phyloP scores from a whole-genome alignment of 2,329 filamentous ascomycete species.

The Didymella arachidicola region DNA sequence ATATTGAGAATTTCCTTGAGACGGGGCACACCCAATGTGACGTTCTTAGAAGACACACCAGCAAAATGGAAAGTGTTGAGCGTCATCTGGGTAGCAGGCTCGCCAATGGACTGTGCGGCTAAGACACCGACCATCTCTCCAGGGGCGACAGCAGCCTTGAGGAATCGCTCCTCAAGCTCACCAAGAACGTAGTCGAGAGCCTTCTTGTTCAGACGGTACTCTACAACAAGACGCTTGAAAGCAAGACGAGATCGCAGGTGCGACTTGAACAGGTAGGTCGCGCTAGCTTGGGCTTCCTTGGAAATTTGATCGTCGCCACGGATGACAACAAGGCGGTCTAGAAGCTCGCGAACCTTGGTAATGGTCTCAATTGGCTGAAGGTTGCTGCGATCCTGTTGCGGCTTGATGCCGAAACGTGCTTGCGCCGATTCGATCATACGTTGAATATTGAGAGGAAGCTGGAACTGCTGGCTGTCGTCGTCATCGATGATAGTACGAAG shows the following conservation, averaged over 20 bases:
- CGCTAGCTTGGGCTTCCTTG: constrained; percentile 82
- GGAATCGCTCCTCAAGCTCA: constrained; percentile 88
- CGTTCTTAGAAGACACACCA: constrained; percentile 99
- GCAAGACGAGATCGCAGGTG: constrained; percentile 87
- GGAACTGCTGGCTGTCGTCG: constrained; percentile 84
- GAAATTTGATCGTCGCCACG: constrained; percentile 85
- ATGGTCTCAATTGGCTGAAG: constrained; percentile 88
- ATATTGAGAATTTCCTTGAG: constrained; percentile 99
- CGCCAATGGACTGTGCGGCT: constrained; percentile 97
- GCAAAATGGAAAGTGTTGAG: constrained; percentile 99
- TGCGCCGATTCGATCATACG: constrained; percentile 92
- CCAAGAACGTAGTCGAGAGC: constrained; percentile 93
- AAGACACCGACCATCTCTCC: constrained; percentile 99
- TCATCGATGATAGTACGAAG: constrained; percentile 72
- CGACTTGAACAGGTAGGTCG: constrained; percentile 91
- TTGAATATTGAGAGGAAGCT: constrained; percentile 88
- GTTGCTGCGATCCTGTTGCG: constrained; percentile 81
- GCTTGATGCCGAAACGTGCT: constrained; percentile 86
- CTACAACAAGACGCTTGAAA: constrained; percentile 89
- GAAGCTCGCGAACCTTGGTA: constrained; percentile 75
- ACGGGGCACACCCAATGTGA: constrained; percentile 97
- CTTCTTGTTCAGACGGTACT: constrained; percentile 85
- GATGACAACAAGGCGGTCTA: constrained; percentile 83
- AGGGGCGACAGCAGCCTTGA: constrained; percentile 82
- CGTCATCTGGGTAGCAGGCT: constrained; percentile 99